phyloP scores from a whole-genome alignment of 2,329 filamentous ascomycete species.

The Sporothrix luriei region DNA sequence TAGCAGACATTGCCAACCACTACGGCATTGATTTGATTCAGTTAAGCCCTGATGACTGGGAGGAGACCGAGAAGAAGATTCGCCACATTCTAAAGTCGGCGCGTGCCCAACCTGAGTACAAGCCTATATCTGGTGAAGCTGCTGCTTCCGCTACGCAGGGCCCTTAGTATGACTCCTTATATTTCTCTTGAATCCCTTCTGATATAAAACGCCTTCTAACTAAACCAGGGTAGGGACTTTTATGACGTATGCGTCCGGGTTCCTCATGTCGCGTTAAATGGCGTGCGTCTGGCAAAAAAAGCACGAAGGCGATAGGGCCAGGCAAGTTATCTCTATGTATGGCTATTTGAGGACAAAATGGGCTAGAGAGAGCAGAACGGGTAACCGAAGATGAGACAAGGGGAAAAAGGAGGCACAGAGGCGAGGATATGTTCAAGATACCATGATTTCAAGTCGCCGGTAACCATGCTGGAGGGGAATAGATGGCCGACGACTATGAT shows the following conservation, averaged over 20 bases:
- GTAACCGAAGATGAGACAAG: not conserved
- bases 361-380: not conserved
- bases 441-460: conserved; percentile 13
- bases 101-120: conserved; percentile 56
- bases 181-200: not conserved
- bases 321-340: not conserved
- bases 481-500: not conserved
- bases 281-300: not conserved
- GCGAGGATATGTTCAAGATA: conserved; percentile 22
- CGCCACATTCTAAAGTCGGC: conserved; percentile 78
- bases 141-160: conserved; percentile 22
- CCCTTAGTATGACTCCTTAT: conserved; percentile 19
- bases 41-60: conserved; percentile 87
- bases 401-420: not conserved
- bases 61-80: conserved; percentile 79
- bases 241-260: conserved; percentile 11
- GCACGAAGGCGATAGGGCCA: not conserved
- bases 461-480: conserved; percentile 1
- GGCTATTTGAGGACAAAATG: too few relatives aligned
- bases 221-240: not conserved
- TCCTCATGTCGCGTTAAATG: conserved; percentile 1
- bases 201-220: not conserved
- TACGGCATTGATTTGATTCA: conserved; percentile 81
- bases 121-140: conserved; percentile 32
- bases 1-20: conserved; percentile 76